Conservation (phyloP, 768 basidiomycete species). For the Tricholoma sp. region DNA sequence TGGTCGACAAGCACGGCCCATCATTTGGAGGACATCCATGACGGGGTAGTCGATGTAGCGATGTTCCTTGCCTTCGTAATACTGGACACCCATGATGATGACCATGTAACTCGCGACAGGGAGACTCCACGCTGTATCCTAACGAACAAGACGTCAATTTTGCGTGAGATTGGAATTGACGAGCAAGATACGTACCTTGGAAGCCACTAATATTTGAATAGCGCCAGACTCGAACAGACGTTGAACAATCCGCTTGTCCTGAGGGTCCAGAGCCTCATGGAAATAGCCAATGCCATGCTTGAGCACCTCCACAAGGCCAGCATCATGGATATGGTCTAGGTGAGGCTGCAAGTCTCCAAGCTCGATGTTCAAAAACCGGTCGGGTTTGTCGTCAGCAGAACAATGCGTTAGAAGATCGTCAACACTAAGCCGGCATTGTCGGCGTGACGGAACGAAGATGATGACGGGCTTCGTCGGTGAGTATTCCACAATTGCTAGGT, state of each 20-base stretch:
- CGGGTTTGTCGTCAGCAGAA: constrained; percentile 76
- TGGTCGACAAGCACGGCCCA: constrained; percentile 96
- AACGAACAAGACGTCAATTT: neutral
- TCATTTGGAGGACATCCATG: constrained; percentile 98
- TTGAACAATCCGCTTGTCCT: constrained; percentile 93
- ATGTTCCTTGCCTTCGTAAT: constrained; percentile 95
- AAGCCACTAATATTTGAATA: constrained; percentile 90
- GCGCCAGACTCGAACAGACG: constrained; percentile 90
- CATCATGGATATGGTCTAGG: constrained; percentile 78
- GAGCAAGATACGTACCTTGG: constrained; percentile 54
- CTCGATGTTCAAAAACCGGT: constrained; percentile 88
- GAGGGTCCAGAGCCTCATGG: constrained; percentile 87
- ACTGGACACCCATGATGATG: constrained; percentile 99
- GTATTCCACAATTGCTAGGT: constrained; percentile 86
- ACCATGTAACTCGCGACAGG: constrained; percentile 97
- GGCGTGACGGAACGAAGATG: constrained; percentile 87
- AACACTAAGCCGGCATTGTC: constrained; percentile 91
- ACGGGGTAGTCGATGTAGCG: constrained; percentile 98
- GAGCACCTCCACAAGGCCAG: constrained; percentile 69
- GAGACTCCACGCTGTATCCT: constrained; percentile 96
- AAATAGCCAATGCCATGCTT: constrained; percentile 92
- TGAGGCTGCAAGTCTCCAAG: constrained; percentile 79
- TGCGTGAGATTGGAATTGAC: neutral
- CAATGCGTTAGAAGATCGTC: constrained; percentile 89
- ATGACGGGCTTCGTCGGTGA: constrained; percentile 84